Percentiles rank a stretch among this genome's conserved stretches.
These are phyloP conservation scores for Sugiyamaella lignohabitans DNA, from an alignment of 805 yeast species.

Conservation along the genomic window DNA sequence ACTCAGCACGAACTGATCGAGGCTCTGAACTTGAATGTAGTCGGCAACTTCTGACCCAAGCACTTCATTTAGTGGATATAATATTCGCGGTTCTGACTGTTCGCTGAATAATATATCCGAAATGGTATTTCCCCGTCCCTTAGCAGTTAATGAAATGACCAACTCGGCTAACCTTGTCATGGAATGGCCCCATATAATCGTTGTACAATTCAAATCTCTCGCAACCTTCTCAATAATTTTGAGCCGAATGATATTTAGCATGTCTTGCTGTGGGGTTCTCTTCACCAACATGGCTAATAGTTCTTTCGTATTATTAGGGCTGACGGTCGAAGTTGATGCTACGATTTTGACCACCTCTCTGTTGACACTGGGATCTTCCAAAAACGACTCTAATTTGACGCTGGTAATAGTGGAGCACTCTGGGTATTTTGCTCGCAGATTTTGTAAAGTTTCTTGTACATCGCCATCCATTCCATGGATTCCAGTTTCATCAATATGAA, in stretches of 20 bases:
- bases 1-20: constrained; percentile 32
- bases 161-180: constrained; percentile 81
- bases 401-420: constrained; percentile 15
- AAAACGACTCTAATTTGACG: constrained; percentile 6
- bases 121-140: constrained; percentile 75
- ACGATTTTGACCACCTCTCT: constrained; percentile 1
- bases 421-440: constrained; percentile 28
- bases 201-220: constrained; percentile 38
- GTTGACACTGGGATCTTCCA: constrained; percentile 4
- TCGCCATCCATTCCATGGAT: constrained; percentile 10
- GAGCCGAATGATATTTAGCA: constrained; percentile 16
- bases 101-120: constrained; percentile 31
- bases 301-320: constrained; percentile 1
- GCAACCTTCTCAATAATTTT: constrained; percentile 37
- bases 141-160: constrained; percentile 70
- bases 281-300: constrained; percentile 10
- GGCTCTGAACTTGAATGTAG: constrained; percentile 40
- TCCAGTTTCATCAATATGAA: constrained; percentile 37
- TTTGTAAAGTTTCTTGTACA: constrained; percentile 15
- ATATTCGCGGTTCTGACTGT: constrained; percentile 34
- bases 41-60: constrained; percentile 59
- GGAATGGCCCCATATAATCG: constrained; percentile 66
- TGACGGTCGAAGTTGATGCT: background rate
- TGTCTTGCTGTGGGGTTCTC: constrained; percentile 21
- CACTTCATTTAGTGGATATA: constrained; percentile 73